Evolutionary conservation across 768 basidiomycete species (phyloP), one percentile per base, ranked within the genome.

Genomic region (Trametes cinnabarina): DNA sequence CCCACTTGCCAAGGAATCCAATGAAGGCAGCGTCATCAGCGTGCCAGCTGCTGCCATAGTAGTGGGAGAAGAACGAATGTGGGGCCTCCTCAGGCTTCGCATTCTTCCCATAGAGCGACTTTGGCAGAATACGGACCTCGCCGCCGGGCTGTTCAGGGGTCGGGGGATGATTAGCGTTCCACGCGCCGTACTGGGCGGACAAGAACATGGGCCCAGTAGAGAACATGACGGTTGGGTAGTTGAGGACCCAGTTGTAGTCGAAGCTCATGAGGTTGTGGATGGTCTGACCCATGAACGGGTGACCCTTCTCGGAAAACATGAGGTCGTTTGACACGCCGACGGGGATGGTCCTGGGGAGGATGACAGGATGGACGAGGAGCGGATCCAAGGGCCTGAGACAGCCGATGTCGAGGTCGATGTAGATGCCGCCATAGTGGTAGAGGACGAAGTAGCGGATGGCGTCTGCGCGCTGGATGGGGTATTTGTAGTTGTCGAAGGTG

Each of bases 161-260:
- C 14, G 76, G 76, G 28, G 84, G 81, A 55, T 91, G 83, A 11
- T 86, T 80, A 4, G 88, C 78, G 5, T 83, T 82, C 73, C 91
- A 98, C 50, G 95, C 79, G 40, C 92, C 91, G 71, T 96, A 96
- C 70, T 97, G 93, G 3, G 88, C 86, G 0, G 95, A 98, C 12
- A 99, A 76, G 74, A 98, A 99, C 97, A 99, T 99, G 66, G 97
- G 97, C 1, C 96, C 96, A 0, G 97, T 99, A 51, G 94, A 94
- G 75, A 99, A 99, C 97, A 99, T 99, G 77, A 99, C 97, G 25
- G 97, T 99, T 30, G 97, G 97, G 66, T 99, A 99, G 74, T 98
- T 97, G 69, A 95, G 84, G 52, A 97, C 72, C 87, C 92, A 99
- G 51, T 85, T 83, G 71, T 96, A 92, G 75, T 98, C 92, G 70